Percentiles rank a stretch among this genome's conserved stretches.
phyloP scores from a whole-genome alignment of 2,329 filamentous ascomycete species.

The Aspergillus proliferans region DNA sequence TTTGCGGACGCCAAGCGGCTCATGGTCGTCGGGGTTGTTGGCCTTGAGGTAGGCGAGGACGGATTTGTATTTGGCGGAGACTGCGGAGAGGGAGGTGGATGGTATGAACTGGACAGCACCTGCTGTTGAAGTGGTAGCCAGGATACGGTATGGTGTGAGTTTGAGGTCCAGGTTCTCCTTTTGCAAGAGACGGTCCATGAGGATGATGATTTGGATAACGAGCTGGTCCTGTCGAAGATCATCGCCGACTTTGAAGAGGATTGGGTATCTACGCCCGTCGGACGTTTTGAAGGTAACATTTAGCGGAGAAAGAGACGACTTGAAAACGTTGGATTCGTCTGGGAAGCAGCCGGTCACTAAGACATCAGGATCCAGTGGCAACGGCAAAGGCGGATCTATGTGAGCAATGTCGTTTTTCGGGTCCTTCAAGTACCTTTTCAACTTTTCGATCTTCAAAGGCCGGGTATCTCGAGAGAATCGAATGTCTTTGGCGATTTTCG shows the following conservation, averaged over 20 bases:
- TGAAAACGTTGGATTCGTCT: slow-evolving; percentile 86
- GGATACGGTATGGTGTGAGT: slow-evolving; percentile 89
- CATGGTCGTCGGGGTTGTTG: slow-evolving; percentile 79
- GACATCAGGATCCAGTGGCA: slow-evolving; percentile 81
- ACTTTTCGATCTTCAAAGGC: slow-evolving; percentile 70
- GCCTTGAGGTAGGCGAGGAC: slow-evolving; percentile 76
- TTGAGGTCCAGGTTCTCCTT: slow-evolving; percentile 97
- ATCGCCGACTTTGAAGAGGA: slow-evolving; percentile 96
- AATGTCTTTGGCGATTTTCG: slow-evolving; percentile 83
- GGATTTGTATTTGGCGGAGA: slow-evolving; percentile 73
- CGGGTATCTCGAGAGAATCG: slow-evolving; percentile 73
- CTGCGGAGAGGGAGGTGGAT: slow-evolving; percentile 75
- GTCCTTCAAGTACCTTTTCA: slow-evolving; percentile 79
- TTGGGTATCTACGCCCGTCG: slow-evolving; percentile 71
- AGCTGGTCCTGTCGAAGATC: slow-evolving; percentile 95
- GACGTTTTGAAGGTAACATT: slow-evolving; percentile 84
- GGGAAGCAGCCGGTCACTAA: slow-evolving; percentile 72
- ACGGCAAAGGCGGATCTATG: slow-evolving; percentile 78
- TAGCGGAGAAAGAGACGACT: slow-evolving; percentile 86
- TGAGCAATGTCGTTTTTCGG: slow-evolving; percentile 79
- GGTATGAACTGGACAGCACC: slow-evolving; percentile 92
- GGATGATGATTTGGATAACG: slow-evolving; percentile 92
- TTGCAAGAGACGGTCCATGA: slow-evolving; percentile 92
- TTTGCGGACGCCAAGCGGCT: slow-evolving; percentile 78
- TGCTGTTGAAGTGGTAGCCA: slow-evolving; percentile 82